A percentile compares a stretch with the other conserved stretches of the same genome.
Conservation (phyloP, 495 filamentous ascomycete species). For the Astrothelium subdiscretum region DNA sequence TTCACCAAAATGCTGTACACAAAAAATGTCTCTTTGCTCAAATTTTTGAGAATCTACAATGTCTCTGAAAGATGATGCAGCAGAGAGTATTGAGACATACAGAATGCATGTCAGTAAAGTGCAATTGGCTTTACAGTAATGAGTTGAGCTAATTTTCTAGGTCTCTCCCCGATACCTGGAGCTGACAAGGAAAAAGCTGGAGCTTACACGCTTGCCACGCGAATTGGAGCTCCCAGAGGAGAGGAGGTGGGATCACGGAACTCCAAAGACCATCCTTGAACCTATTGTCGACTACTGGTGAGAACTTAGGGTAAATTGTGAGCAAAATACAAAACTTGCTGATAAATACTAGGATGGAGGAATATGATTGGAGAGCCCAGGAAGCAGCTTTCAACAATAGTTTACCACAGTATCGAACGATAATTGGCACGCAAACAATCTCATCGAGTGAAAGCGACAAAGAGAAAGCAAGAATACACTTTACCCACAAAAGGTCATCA, state of each 20-base stretch:
- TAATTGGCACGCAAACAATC: constrained; percentile 23
- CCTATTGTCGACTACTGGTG: constrained; percentile 30
- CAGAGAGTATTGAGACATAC: not conserved
- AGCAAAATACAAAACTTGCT: not conserved
- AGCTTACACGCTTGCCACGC: constrained; percentile 26
- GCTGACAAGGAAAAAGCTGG: constrained; percentile 29
- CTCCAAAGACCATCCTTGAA: constrained; percentile 27
- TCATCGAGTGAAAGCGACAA: not conserved
- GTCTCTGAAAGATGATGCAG: not conserved
- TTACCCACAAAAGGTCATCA: constrained; percentile 25
- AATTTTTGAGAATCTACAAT: not conserved
- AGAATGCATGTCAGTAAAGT: constrained; percentile 2
- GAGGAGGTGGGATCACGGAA: constrained; percentile 21
- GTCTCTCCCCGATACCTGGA: constrained; percentile 23
- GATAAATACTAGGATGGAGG: constrained; percentile 37
- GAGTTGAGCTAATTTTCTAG: not conserved
- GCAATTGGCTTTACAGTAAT: not conserved
- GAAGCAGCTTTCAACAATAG: constrained; percentile 43
- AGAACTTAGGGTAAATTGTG: not conserved
- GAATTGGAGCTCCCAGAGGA: constrained; percentile 19
- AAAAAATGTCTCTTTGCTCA: too few relatives aligned
- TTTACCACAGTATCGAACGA: constrained; percentile 49
- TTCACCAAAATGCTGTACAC: not conserved
- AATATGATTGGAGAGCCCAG: constrained; percentile 48
- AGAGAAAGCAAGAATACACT: constrained; percentile 25